These are phyloP conservation scores for Annulohypoxylon moriforme DNA, from an alignment of 495 filamentous ascomycete genomes.

Conservation along the genomic window DNA sequence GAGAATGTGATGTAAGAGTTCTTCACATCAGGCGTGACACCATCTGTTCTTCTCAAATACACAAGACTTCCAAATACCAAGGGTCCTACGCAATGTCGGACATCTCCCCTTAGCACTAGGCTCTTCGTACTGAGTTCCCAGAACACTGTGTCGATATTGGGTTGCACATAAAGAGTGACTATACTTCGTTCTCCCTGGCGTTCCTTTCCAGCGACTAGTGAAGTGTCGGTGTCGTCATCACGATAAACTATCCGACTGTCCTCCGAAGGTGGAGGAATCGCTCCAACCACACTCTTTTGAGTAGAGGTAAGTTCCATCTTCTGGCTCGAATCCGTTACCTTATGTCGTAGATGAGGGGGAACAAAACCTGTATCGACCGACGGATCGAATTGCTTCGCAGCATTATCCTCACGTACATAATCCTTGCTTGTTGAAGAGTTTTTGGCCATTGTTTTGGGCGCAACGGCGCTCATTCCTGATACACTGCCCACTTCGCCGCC, in stretches of 20 bases:
- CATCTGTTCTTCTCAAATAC: conserved; percentile 9
- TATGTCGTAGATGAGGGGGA: background rate
- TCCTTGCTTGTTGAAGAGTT: background rate
- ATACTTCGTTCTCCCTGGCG: background rate
- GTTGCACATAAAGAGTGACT: conserved; percentile 5
- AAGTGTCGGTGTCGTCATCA: background rate
- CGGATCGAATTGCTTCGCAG: background rate
- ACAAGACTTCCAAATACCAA: background rate
- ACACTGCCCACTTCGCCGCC: background rate
- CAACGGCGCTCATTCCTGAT: background rate
- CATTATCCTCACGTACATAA: too few species aligned
- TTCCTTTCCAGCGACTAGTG: background rate
- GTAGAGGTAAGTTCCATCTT: background rate
- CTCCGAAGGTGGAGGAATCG: background rate
- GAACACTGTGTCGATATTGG: background rate
- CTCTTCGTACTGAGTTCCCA: conserved; percentile 15
- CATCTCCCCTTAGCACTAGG: conserved; percentile 14
- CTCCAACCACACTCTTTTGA: background rate
- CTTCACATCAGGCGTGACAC: background rate
- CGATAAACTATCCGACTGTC: background rate
- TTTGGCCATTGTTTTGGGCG: background rate
- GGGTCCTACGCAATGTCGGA: conserved; percentile 15
- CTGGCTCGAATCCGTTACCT: background rate
- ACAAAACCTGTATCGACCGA: background rate
- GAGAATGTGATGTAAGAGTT: background rate